Conservation (phyloP, 441 rosid species). For the Theobroma grandiflorum region DNA sequence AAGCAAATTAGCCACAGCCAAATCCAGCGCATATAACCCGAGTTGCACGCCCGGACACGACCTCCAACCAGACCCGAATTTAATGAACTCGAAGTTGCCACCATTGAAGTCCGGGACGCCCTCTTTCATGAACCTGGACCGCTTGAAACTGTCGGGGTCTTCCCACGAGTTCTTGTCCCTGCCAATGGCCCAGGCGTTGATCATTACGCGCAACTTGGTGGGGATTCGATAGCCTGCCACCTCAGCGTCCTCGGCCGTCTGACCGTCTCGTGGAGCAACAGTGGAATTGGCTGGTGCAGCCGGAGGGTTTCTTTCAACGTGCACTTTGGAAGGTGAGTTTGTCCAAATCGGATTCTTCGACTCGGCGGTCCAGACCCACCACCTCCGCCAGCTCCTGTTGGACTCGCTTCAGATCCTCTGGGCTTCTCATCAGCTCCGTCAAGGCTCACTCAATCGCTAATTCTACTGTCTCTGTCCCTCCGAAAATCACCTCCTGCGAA, state of each 20-base stretch:
- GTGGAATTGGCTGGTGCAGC: slow-evolving; percentile 98
- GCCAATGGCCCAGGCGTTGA: too few relatives aligned
- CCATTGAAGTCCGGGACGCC: slow-evolving; percentile 87
- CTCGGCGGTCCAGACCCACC: slow-evolving; percentile 85
- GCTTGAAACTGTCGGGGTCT: slow-evolving; percentile 73
- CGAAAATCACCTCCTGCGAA: slow-evolving; percentile 99
- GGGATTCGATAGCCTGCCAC: slow-evolving; percentile 80
- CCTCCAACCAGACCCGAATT: slow-evolving; percentile 97
- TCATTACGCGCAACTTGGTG: slow-evolving; percentile 76
- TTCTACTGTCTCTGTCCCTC: slow-evolving; percentile 98
- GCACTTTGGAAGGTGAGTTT: slow-evolving; percentile 75
- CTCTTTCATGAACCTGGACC: slow-evolving; percentile 71
- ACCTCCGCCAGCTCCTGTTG: slow-evolving; percentile 84
- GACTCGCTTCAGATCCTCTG: slow-evolving; percentile 72
- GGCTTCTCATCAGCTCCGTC: slow-evolving; percentile 80
- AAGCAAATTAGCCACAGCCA: slow-evolving; percentile 78
- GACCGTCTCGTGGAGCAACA: slow-evolving; percentile 94
- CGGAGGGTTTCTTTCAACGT: slow-evolving; percentile 80
- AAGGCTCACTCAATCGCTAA: slow-evolving; percentile 94
- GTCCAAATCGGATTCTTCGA: slow-evolving; percentile 80
- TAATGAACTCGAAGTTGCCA: slow-evolving; percentile 82
- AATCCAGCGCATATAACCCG: slow-evolving; percentile 80
- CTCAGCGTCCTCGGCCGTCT: slow-evolving; percentile 74
- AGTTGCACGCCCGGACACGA: slow-evolving; percentile 99
- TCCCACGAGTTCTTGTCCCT: slow-evolving; percentile 78